phyloP scores from a whole-genome alignment of 805 yeast species.

The Schwanniomyces yamadae region DNA sequence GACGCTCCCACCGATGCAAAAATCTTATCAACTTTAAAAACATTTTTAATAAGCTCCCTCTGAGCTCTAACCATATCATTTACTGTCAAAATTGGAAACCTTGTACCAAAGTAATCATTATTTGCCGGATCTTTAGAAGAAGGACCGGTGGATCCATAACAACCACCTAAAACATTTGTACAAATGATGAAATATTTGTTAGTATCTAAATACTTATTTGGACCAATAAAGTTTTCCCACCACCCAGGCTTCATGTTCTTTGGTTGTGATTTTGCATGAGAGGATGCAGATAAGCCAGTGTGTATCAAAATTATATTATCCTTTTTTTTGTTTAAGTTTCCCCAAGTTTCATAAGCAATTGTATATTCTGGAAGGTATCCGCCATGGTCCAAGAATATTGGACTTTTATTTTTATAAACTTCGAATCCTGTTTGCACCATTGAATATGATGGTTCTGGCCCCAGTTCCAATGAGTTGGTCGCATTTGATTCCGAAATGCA shows the following conservation, averaged over 20 bases:
- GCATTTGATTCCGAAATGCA: constrained; percentile 14
- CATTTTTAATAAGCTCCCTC: constrained; percentile 59
- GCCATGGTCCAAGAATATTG: constrained; percentile 78
- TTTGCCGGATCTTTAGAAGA: constrained; percentile 74
- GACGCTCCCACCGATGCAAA: constrained; percentile 87
- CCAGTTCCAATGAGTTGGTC: constrained; percentile 50
- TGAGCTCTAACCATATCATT: constrained; percentile 93
- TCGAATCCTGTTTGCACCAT: constrained; percentile 67
- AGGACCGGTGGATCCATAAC: constrained; percentile 95
- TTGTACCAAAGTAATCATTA: constrained; percentile 68
- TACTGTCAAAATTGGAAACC: constrained; percentile 82
- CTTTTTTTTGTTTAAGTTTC: constrained; percentile 56
- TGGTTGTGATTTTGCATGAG: constrained; percentile 84
- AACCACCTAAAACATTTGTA: constrained; percentile 91
- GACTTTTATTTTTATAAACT: constrained; percentile 50
- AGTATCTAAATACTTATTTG: constrained; percentile 77
- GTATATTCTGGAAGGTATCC: constrained; percentile 70
- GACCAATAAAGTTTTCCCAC: constrained; percentile 96
- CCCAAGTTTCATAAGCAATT: constrained; percentile 96
- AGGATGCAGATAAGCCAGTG: constrained; percentile 90
- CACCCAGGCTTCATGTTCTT: constrained; percentile 76
- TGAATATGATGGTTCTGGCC: constrained; percentile 86
- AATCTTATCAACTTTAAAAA: constrained; percentile 61
- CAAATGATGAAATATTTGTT: constrained; percentile 79
- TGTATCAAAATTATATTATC: constrained; percentile 79